Evolutionary conservation across 1,284 basidiomycete genomes (phyloP), one percentile per base, ranked within the genome.

Genomic region (Xerocomus nothofagi): DNA sequence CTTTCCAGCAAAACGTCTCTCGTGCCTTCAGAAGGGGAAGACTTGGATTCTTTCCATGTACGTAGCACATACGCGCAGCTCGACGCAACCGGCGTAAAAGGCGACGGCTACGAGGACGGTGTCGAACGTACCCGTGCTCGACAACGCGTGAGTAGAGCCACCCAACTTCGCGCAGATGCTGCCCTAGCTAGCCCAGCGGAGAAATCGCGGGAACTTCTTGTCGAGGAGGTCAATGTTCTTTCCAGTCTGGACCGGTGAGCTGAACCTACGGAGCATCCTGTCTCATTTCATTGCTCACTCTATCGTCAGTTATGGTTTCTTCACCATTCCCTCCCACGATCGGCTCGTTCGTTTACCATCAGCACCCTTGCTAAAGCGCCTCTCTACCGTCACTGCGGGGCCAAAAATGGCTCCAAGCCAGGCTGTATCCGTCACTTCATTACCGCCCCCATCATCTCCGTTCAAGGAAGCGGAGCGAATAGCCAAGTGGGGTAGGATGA

Each of bases 91-190:
- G 93, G 93, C 18, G 93, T 97, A 26, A 88, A 84, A 62, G 93
- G 93, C 3, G 93, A 97, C 66, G 93, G 93, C 0, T 92, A 86
- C 71, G 88, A 89, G 58, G 92, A 95, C 58, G 93, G 93, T 31
- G 78, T 93, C 14, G 93, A 97, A 71, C 82, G 92, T 34, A 97
- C 93, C n/a, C 80, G 93, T 49, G 92, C 92, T n/a, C 81, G 88
- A 43, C 73, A 87, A 42, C 81, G 82, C 39, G 70, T 67, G 23
- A 85, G 79, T 62, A 73, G 80, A 56, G 74, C 73, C 18, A 84
- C 80, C 63, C 82, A 83, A 54, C 60, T 81, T 37, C 73, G 76
- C 51, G 81, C 80, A 1, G 74, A 73, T 39, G 71, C 73, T 42
- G 81, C 84, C 4, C 60, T 86, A 10, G 80, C 74, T 11, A 76